Base-by-base conservation (phyloP, 495 filamentous ascomycete species). In the Saxophila tyrrhenica region DNA sequence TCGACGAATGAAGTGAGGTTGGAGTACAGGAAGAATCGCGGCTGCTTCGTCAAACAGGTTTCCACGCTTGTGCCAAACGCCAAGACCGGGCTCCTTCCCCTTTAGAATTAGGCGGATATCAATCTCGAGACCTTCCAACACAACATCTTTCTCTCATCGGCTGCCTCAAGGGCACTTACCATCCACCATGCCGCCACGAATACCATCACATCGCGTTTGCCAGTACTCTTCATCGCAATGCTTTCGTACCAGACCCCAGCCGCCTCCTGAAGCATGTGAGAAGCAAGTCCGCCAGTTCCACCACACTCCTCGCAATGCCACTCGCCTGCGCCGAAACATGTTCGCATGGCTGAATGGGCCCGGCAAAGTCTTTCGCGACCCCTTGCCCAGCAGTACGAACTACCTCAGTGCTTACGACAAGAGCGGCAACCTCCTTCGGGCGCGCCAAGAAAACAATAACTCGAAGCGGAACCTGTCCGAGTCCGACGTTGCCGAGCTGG, bases 341-440 rank as follows among this genome's bases (percentile, higher is more conserved):
- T 86, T 78, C 54, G 67, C 66, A 52, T 91, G 86, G 86, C 71
- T 89, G 11, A 74, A 75, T 48, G 75, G 71, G 9, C 72, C 75
- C 15, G 86, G 86, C 23, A 62, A 68, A 24, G 59, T 54, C 10
- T 78, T 81, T 48, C 78, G 78, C 48, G 64, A 77, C 20, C 81
- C 82, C 41, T 64, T 72, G 2, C 75, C 76, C 0, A 77, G 76
- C 20, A 65, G 70, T n/a, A 81, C 82, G 3, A 88, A 87, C 51
- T 88, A 89, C 59, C 60, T 89, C 43, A 71, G 71, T 44, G 68
- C 72, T 17, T 74, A 74, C 55, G 71, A 75, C 65, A 67, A 59
- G 51, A 51, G 61, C 41, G 70, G 72, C 41, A 56, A 69, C 50
- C 63, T 76, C 11, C 38, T 71, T n/a, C 68, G 74, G 35, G 58